These are phyloP conservation scores for Candida succiphila DNA, from an alignment of 805 yeast species.

Conservation along the genomic window DNA sequence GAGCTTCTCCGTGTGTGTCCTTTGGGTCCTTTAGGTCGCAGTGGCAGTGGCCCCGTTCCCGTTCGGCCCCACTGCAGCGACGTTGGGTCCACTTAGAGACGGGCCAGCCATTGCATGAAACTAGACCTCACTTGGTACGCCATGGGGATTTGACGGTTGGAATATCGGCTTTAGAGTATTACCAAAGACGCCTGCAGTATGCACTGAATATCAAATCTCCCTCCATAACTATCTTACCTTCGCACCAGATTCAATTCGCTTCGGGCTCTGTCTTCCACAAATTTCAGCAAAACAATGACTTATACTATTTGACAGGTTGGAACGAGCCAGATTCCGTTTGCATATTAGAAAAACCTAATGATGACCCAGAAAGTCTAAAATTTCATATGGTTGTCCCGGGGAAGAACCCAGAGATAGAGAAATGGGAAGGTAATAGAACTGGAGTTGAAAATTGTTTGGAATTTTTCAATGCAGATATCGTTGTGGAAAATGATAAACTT, in stretches of 20 bases:
- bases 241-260: conserved; percentile 64
- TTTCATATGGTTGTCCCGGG: conserved; percentile 84
- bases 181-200: conserved; percentile 53
- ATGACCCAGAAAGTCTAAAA: conserved; percentile 36
- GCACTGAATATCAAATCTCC: conserved; percentile 47
- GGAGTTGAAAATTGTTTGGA: conserved; percentile 79
- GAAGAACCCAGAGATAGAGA: conserved; percentile 64
- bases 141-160: conserved; percentile 86
- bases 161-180: conserved; percentile 76
- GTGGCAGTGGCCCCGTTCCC: too few species aligned
- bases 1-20: too few species aligned
- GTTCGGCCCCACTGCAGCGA: too few species aligned
- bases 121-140: conserved; percentile 65
- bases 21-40: too few species aligned
- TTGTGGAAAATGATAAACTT: conserved; percentile 39
- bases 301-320: conserved; percentile 87
- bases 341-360: conserved; percentile 51
- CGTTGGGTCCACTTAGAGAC: too few species aligned
- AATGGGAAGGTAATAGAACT: conserved; percentile 93
- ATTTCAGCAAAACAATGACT: conserved; percentile 86
- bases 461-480: conserved; percentile 79
- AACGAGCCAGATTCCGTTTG: conserved; percentile 77
- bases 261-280: conserved; percentile 88
- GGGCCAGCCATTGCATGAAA: conserved; percentile 86
- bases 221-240: conserved; percentile 67